Percentiles rank a stretch among this genome's conserved stretches.
These are phyloP conservation scores for Candida succiphila DNA, from an alignment of 805 yeast genomes.

Conservation along the genomic window DNA sequence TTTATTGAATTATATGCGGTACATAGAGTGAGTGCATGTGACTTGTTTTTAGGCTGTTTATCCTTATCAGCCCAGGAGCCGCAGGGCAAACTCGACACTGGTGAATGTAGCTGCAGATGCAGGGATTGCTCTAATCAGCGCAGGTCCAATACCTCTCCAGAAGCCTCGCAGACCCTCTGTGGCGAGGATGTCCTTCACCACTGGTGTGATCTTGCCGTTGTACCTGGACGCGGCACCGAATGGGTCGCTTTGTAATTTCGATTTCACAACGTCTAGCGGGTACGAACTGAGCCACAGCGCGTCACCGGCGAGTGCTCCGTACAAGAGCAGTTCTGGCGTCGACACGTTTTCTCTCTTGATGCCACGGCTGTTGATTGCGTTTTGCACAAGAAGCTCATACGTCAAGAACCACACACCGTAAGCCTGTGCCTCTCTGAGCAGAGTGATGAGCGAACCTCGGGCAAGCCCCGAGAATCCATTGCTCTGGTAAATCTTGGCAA, in stretches of 20 bases:
- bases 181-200: constrained; percentile 28
- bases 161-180: constrained; percentile 40
- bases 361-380: constrained; percentile 23
- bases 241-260: constrained; percentile 42
- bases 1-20: no score
- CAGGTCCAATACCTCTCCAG: constrained; percentile 56
- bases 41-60: no score
- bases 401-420: constrained; percentile 69
- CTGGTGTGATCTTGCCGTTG: constrained; percentile 26
- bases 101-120: constrained; percentile 73
- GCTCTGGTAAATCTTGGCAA: constrained; percentile 27
- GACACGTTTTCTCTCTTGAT: constrained; percentile 36
- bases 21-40: no score
- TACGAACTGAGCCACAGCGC: constrained; percentile 51
- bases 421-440: constrained; percentile 56
- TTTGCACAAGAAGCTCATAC: constrained; percentile 44
- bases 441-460: constrained; percentile 46
- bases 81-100: constrained; percentile 57
- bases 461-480: constrained; percentile 42
- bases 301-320: constrained; percentile 63
- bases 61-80: constrained; percentile 41
- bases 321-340: constrained; percentile 43
- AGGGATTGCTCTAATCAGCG: constrained; percentile 51
- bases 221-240: constrained; percentile 36
- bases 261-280: constrained; percentile 43